Conservation (phyloP, 352 stramenopile genomes). For the Globisporangium nodosum region DNA sequence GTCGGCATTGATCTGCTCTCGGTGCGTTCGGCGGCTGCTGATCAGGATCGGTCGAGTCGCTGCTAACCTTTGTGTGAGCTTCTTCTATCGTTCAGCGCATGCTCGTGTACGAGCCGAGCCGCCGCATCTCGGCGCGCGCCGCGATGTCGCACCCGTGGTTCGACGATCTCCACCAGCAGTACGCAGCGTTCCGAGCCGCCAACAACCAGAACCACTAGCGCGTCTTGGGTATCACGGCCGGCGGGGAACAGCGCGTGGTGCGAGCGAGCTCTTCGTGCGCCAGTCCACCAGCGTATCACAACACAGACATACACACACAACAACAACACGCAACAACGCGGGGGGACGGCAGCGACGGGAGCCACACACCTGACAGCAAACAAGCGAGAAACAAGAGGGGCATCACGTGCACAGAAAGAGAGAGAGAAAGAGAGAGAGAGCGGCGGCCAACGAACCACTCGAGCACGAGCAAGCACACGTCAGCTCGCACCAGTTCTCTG, state of each 20-base stretch:
- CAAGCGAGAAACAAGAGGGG: background rate
- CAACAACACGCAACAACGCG: background rate
- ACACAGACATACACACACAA: background rate
- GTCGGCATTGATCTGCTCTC: conserved; percentile 77
- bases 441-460: too few species aligned
- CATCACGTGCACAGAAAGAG: background rate
- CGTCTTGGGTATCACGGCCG: background rate
- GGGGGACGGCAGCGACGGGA: too few species aligned
- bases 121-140: conserved; percentile 69
- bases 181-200: conserved; percentile 52
- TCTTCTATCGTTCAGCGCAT: conserved; percentile 36
- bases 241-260: background rate
- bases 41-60: too few species aligned
- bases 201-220: conserved; percentile 42
- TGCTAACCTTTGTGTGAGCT: background rate
- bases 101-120: conserved; percentile 74
- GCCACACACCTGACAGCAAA: background rate
- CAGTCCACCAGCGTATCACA: background rate
- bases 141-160: conserved; percentile 86
- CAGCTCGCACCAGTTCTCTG: too few species aligned
- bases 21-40: conserved; percentile 23
- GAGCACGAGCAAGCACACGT: too few species aligned
- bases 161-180: conserved; percentile 69
- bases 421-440: background rate
- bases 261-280: background rate